phyloP scores from a whole-genome alignment of 495 filamentous ascomycete genomes.

The Pyrenopolyporus hunteri region DNA sequence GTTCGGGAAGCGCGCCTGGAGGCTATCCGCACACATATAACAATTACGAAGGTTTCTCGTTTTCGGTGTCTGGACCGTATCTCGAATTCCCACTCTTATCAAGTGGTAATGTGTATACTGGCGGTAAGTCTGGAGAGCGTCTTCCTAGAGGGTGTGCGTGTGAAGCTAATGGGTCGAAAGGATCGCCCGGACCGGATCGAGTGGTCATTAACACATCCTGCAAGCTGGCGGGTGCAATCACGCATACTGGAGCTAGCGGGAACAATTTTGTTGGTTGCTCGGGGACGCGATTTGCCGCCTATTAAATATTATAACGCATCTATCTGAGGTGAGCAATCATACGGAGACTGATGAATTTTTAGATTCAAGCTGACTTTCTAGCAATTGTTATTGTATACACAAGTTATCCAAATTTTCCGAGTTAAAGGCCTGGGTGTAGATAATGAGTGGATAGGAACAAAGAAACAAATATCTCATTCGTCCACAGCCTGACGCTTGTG shows the following conservation, averaged over 20 bases:
- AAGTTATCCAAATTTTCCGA: too few species aligned
- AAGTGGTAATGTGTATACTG: constrained; percentile 57
- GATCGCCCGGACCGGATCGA: constrained; percentile 64
- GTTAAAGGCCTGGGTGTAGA: too few species aligned
- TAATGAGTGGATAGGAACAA: too few species aligned
- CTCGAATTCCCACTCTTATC: constrained; percentile 68
- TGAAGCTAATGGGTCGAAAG: constrained; percentile 19
- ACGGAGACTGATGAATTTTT: too few species aligned
- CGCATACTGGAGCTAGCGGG: constrained; percentile 68
- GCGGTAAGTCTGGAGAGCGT: constrained; percentile 48
- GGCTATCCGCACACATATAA: constrained; percentile 68
- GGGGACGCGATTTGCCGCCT: too few species aligned
- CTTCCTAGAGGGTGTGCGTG: neutral
- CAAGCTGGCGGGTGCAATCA: constrained; percentile 63
- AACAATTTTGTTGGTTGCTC: constrained; percentile 62
- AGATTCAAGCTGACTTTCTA: too few species aligned
- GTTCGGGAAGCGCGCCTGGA: constrained; percentile 48
- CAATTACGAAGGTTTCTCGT: constrained; percentile 70
- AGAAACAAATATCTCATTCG: too few species aligned
- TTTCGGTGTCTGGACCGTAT: constrained; percentile 62
- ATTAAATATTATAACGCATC: too few species aligned
- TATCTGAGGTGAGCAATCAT: too few species aligned
- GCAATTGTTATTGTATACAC: too few species aligned
- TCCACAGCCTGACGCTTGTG: too few species aligned
- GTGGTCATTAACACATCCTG: constrained; percentile 62